Evolutionary conservation across 2,329 filamentous ascomycete genomes (phyloP), one percentile per base, ranked within the genome.

Genomic region (Colletotrichum salicis): DNA sequence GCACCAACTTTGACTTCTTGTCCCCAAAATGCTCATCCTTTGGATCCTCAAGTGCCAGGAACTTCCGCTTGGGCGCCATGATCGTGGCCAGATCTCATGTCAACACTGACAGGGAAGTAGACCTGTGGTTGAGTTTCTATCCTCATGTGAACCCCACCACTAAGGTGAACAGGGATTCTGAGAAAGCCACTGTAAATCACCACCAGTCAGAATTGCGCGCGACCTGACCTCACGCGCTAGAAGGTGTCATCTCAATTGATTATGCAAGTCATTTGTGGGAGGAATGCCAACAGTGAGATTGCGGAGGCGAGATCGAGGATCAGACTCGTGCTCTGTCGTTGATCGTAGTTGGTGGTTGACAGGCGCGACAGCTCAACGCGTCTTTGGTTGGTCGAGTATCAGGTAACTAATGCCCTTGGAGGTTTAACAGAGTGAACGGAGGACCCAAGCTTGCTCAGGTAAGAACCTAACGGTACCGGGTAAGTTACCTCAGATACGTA

Each of bases 51-150:
- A 66, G 61, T 33, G 58, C 15, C 59, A 59, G 59, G n/a, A 45
- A 29, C 33, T 71, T 71, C 33, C 69, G 58, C 56, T 71, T 71
- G 65, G 27, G 12, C 29, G 55, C 54, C 69, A 69, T 71, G 13
- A 22, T 55, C 31, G 41, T 29, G 35, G 59, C 54, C 33, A 29
- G n/a, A 41, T 24, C 27, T 64, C 65, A 59, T 59, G n/a, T 22
- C 24, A 55, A 27, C 5, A 33, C 54, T 45, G 29, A 22, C 33
- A 60, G 15, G 24, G 35, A 48, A 15, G 27, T 68, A 19, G 35
- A 45, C 48, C 27, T 61, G 68, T 15, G n/a, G 29, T 22, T 65
- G 13, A 3, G 37, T 55, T 15, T 37, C 13, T 41, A 22, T 51
- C 19, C 27, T 31, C 24, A 33, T 41, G 37, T 12, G 13, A 55